A percentile compares a stretch with the other conserved stretches of the same genome.
These are phyloP conservation scores for Alternaria viburni DNA, from an alignment of 2,329 filamentous ascomycete genomes.

Conservation along the genomic window DNA sequence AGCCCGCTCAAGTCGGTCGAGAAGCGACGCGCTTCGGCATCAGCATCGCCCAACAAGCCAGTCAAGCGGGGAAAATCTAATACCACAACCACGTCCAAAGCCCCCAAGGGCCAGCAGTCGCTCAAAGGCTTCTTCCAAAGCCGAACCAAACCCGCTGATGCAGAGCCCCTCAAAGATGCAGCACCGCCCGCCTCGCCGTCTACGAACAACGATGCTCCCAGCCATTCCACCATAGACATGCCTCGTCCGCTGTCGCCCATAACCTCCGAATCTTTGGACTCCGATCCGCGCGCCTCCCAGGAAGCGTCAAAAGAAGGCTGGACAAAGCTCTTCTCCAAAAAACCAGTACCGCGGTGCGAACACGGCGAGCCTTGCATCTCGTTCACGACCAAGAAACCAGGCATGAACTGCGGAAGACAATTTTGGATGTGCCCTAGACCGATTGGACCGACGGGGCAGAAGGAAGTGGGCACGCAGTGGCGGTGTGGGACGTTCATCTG, in stretches of 20 bases:
- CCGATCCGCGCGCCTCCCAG: constrained; percentile 57
- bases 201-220: neutral
- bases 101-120: constrained; percentile 62
- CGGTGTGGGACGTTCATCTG: constrained; percentile 84
- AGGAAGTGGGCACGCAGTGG: constrained; percentile 85
- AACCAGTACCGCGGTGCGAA: constrained; percentile 78
- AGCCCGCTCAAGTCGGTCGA: constrained; percentile 35
- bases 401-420: constrained; percentile 74
- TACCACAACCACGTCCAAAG: constrained; percentile 23
- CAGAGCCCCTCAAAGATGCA: constrained; percentile 3
- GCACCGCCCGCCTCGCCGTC: constrained; percentile 4
- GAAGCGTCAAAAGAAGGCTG: constrained; percentile 75
- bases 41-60: constrained; percentile 26
- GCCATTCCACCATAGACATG: constrained; percentile 6
- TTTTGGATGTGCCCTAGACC: constrained; percentile 75
- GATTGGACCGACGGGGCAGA: constrained; percentile 81
- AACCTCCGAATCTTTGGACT: constrained; percentile 9
- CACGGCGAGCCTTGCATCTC: constrained; percentile 87
- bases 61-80: constrained; percentile 61
- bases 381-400: constrained; percentile 85
- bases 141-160: constrained; percentile 42
- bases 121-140: constrained; percentile 75
- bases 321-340: constrained; percentile 81
- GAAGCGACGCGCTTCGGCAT: constrained; percentile 37
- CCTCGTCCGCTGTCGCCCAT: constrained; percentile 1